Evolutionary conservation across 2,329 filamentous ascomycete genomes (phyloP), one percentile per base, ranked within the genome.

Genomic region (Ophiostoma tasmaniense): DNA sequence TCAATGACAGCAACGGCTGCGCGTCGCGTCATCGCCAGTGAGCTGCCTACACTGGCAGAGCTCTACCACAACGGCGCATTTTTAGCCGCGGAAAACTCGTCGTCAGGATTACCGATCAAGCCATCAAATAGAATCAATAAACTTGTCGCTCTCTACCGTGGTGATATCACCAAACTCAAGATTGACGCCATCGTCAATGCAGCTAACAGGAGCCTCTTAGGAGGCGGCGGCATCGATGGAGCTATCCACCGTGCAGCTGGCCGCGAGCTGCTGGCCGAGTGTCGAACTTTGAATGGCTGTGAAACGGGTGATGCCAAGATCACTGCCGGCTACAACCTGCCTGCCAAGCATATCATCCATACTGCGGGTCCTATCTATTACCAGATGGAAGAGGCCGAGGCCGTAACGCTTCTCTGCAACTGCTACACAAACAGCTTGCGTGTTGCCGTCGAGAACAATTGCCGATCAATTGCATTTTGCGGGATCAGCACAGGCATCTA

Each of bases 161-260:
- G 87, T 73, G 92, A 97, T 77, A 96, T 98, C 78, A 97, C 93
- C 17, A 87, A 83, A 17, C 85, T 98, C 3, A 77, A 83, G 39
- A 84, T 93, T 64, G 91, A 93, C 75, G 90, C 90, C 72, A 95
- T 97, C 73, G 93, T 98, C 77, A 98, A 98, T 77, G 94, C 95
- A 0, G 94, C 95, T 62, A 98, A 98, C 78, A 80, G 79, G 11
- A 84, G 84, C 1, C 86, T 98, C 0, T 83, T 90, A 0, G 93
- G 93, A 68, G 95, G 95, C 67, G 92, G 93, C n/a, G 95, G 95
- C 45, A 93, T 98, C 20, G 90, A 93, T 75, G 90, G 90, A 55
- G 90, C 93, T 35, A 97, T 98, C 74, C 95, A 98, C 77, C 79
- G 84, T 37, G 92, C 90, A 55, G 94, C 95, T 0, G 95, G 95